Conservation (phyloP, 306 rosid species). For the Albizia julibrissin region DNA sequence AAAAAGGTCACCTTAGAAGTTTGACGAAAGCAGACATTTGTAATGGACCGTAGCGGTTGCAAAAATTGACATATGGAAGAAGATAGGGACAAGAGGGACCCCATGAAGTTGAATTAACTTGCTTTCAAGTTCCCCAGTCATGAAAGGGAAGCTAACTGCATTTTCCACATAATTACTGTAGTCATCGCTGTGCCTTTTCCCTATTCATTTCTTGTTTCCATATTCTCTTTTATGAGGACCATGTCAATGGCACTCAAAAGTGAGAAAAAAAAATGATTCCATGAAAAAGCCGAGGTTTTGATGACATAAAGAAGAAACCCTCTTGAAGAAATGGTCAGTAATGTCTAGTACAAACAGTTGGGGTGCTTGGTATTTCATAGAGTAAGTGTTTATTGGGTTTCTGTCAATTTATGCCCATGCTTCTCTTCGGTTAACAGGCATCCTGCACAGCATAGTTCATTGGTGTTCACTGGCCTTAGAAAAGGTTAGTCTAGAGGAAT, state of each 20-base stretch:
- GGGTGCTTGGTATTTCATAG: conserved; percentile 22
- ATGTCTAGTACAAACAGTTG: not conserved
- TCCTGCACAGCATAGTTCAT: conserved; percentile 13
- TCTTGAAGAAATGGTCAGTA: conserved; percentile 23
- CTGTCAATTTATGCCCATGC: conserved; percentile 17
- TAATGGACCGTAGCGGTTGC: conserved; percentile 29
- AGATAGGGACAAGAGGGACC: conserved; percentile 42
- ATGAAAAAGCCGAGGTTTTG: conserved; percentile 19
- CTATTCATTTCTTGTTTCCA: conserved; percentile 26
- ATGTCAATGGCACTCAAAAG: conserved; percentile 7
- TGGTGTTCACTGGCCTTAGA: conserved; percentile 27
- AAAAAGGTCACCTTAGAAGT: conserved; percentile 14
- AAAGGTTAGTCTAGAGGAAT: conserved; percentile 36
- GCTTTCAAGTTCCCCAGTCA: conserved; percentile 40
- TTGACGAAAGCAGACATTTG: conserved; percentile 33
- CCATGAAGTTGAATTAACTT: conserved; percentile 35
- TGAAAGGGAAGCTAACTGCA: conserved; percentile 28
- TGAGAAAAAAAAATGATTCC: not conserved
- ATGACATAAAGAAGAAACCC: conserved; percentile 31
- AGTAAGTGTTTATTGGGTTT: conserved; percentile 23
- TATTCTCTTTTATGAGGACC: conserved; percentile 16
- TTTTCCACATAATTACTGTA: conserved; percentile 37
- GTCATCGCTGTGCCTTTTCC: conserved; percentile 32
- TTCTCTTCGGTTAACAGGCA: conserved; percentile 26
- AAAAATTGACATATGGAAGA: conserved; percentile 23